Evolutionary conservation across 495 filamentous ascomycete species (phyloP).

Genomic region (Achaetomiella virescens): DNA sequence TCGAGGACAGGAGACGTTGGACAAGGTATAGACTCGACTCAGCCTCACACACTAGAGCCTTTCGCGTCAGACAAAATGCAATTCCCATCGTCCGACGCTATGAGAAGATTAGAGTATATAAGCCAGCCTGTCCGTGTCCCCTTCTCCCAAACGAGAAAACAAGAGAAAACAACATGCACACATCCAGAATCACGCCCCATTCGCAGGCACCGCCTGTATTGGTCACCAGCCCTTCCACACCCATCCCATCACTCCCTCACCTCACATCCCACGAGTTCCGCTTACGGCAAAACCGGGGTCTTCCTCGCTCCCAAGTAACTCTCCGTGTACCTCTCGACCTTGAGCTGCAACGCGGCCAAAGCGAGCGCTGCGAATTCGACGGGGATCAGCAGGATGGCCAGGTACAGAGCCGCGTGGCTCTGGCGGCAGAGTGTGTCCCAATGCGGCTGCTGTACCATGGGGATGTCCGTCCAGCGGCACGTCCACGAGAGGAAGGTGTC

Average conservation of each 20-base stretch:
- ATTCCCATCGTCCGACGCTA: background rate
- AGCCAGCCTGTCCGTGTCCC: background rate
- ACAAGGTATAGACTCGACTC: no score
- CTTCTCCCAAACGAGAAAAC: background rate
- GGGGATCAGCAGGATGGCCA: conserved; percentile 48
- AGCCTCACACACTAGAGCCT: no score
- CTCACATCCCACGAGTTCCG: background rate
- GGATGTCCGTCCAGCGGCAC: conserved; percentile 45
- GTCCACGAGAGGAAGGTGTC: conserved; percentile 50
- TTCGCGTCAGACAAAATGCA: background rate
- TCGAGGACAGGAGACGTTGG: no score
- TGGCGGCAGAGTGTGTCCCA: conserved; percentile 46
- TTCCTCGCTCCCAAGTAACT: conserved; percentile 21
- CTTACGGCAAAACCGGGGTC: conserved; percentile 13
- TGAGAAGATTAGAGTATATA: background rate
- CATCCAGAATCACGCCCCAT: background rate
- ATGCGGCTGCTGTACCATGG: conserved; percentile 41
- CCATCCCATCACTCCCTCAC: background rate
- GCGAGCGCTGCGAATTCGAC: conserved; percentile 40
- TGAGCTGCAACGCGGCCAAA: conserved; percentile 34
- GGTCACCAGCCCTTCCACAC: background rate
- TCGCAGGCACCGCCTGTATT: background rate
- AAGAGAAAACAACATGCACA: background rate
- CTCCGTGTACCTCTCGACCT: conserved; percentile 34
- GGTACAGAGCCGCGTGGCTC: conserved; percentile 43